Evolutionary conservation across 345 rosid genomes (phyloP).

Genomic region (Acer campestre): DNA sequence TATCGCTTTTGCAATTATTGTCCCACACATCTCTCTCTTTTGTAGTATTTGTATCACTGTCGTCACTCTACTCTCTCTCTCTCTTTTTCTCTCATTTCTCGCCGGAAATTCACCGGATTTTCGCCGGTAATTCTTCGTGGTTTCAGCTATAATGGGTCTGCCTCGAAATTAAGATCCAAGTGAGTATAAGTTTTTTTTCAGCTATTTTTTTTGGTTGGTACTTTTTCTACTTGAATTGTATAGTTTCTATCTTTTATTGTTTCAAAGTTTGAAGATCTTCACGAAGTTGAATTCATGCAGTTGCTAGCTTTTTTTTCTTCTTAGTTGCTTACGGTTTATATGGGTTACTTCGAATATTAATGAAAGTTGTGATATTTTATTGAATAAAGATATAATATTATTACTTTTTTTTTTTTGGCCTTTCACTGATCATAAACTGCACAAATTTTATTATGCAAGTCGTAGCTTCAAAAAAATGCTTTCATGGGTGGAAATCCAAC

Average conservation of each 20-base stretch:
- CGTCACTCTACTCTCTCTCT: neutral
- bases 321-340: neutral
- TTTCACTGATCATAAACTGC: neutral
- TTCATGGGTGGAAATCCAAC: neutral
- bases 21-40: neutral
- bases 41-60: neutral
- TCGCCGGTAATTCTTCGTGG: neutral
- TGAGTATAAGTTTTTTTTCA: neutral
- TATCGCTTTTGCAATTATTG: constrained; percentile 31
- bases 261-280: neutral
- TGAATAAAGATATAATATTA: neutral
- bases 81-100: neutral
- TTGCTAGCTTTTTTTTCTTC: neutral
- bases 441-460: neutral
- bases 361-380: neutral
- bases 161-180: neutral
- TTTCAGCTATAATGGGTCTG: neutral
- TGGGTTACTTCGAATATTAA: constrained; percentile 4
- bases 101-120: constrained; percentile 17
- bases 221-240: neutral
- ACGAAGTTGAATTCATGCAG: neutral
- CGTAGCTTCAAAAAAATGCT: neutral
- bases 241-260: neutral
- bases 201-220: neutral
- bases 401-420: neutral